These are phyloP conservation scores for Rosa chinensis DNA, from an alignment of 306 rosid genomes.

Conservation along the genomic window DNA sequence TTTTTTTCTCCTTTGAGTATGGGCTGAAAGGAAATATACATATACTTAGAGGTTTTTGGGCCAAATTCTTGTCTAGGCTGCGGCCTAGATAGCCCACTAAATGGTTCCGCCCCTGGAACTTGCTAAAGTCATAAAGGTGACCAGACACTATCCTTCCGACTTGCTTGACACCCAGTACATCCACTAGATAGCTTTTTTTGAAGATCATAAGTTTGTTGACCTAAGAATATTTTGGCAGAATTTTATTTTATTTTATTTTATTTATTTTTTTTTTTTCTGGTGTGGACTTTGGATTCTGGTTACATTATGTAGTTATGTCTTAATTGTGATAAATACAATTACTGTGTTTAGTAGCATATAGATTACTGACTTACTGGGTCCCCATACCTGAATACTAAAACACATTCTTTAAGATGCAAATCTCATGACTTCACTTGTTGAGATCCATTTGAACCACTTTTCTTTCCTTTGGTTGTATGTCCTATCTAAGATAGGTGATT, in stretches of 20 bases:
- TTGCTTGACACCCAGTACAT: not conserved
- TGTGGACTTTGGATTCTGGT: not conserved
- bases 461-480: not conserved
- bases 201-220: not conserved
- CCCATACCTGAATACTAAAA: not conserved
- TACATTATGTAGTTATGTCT: not conserved
- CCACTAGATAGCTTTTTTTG: not conserved
- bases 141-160: not conserved
- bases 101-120: too few species aligned
- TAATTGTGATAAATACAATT: not conserved
- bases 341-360: too few species aligned
- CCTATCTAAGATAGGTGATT: not conserved
- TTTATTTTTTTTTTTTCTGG: not conserved
- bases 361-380: not conserved
- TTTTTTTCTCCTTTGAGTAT: too few species aligned
- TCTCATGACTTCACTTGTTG: not conserved
- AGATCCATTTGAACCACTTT: not conserved
- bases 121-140: not conserved
- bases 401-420: not conserved
- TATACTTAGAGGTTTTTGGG: too few species aligned
- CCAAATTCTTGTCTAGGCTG: too few species aligned
- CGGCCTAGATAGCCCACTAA: too few species aligned
- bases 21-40: too few species aligned
- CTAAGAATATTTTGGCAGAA: not conserved
- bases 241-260: too few species aligned